Evolutionary conservation across 1,139 yeast genomes (phyloP), one percentile per base, ranked within the genome.

Genomic region (Debaryomyces sp.): DNA sequence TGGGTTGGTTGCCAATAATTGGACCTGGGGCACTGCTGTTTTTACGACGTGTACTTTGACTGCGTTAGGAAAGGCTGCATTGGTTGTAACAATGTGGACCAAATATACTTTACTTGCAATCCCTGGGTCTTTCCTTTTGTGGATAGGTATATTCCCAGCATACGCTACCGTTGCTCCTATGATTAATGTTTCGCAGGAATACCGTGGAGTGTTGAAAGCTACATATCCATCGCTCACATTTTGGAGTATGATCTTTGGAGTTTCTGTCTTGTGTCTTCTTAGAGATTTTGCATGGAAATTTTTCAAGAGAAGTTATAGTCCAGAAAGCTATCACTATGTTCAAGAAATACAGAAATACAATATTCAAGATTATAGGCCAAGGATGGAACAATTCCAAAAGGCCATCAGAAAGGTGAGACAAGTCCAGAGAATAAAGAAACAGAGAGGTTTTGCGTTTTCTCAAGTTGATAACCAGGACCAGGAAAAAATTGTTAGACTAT

Each of bases 331-430:
- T 66, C 99, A 95, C 68, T 85, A 87, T 61, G 97, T 92, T 30
- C 99, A 95, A 70, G 98, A 91, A 68, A 90, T 94, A 64, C 99
- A 95, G 69, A 94, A 94, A 72, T 91, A 86, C 69, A 92, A 94
- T 62, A 89, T 92, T 54, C 96, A 89, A 56, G 97, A 94, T 64
- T 89, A 89, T 67, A 80, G 97, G 58, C 99, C 99, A 18, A 83
- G 97, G 59, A 85, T 92, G 83, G 96, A 91, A 57, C 96, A 92
- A 56, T 95, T 95, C 77, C 99, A 95, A 67, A 91, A 89, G 68
- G 97, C 99, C 6, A 94, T 95, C 51, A 81, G 98, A 63, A 94
- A 92, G 65, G 98, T 94, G 37, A 86, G 99, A 68, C 99, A 95
- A 68, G 98, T 95, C 33, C 97, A 94, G 68, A 82, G 99, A 68